These are phyloP conservation scores for Suillus hirtellus DNA, from an alignment of 768 basidiomycete species.

Conservation along the genomic window DNA sequence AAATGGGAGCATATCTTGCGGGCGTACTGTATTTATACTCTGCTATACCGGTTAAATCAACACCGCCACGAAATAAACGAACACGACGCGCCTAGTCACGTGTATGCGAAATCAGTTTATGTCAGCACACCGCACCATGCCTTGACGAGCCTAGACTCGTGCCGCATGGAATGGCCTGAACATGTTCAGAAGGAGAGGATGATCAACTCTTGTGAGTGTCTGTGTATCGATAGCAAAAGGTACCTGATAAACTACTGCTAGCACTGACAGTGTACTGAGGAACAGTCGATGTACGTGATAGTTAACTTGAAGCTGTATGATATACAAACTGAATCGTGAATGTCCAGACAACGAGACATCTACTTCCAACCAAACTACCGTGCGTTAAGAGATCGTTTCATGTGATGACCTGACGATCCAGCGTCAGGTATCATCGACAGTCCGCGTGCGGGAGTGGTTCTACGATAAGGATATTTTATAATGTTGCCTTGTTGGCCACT, in stretches of 20 bases:
- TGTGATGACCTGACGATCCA: not conserved
- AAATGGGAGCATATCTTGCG: not conserved
- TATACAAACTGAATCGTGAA: not conserved
- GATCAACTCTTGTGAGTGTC: not conserved
- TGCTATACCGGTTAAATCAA: not conserved
- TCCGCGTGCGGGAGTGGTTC: not conserved
- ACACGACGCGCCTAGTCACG: not conserved
- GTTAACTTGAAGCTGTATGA: not conserved
- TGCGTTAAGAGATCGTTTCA: constrained; percentile 2
- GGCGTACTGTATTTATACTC: not conserved
- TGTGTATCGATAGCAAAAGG: not conserved
- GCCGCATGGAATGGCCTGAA: not conserved
- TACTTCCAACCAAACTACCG: not conserved
- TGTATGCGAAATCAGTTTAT: not conserved
- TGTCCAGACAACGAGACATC: not conserved
- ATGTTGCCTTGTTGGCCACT: not conserved
- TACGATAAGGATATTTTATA: not conserved
- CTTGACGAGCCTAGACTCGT: not conserved
- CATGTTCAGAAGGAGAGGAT: not conserved
- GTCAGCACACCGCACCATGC: not conserved
- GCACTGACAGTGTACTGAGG: not conserved
- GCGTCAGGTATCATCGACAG: not conserved
- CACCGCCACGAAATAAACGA: not conserved
- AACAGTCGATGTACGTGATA: not conserved
- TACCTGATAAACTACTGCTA: not conserved